Percentiles rank a stretch among this genome's conserved stretches.
phyloP scores from a whole-genome alignment of 306 rosid genomes.

The Medicago arabica region DNA sequence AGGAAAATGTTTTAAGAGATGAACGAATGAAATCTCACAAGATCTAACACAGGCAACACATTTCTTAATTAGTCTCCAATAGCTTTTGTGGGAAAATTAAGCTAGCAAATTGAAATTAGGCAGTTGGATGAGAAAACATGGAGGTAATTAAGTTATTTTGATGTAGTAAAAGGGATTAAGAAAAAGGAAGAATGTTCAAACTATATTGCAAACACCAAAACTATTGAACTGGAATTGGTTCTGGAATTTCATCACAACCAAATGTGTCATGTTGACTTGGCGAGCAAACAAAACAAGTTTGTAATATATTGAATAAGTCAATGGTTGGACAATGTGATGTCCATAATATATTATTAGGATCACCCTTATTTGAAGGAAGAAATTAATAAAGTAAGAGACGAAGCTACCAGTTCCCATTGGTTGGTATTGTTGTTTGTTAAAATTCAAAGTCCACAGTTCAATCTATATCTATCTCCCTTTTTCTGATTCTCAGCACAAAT shows the following conservation, averaged over 20 bases:
- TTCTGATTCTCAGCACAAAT: neutral
- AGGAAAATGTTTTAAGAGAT: too few relatives aligned
- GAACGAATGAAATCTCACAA: too few relatives aligned
- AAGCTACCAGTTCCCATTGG: neutral
- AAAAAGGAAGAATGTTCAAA: neutral
- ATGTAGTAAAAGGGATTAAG: neutral
- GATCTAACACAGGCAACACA: too few relatives aligned
- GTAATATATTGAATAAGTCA: too few relatives aligned
- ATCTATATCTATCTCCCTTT: neutral
- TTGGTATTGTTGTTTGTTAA: neutral
- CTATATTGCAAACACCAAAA: neutral
- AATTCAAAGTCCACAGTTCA: neutral
- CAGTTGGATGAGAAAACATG: neutral
- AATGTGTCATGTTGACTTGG: neutral
- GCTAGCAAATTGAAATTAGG: too few relatives aligned
- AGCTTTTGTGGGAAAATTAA: neutral
- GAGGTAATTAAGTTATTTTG: neutral
- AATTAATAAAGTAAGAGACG: neutral
- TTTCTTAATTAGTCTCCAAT: too few relatives aligned
- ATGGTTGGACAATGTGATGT: neutral
- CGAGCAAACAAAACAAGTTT: neutral
- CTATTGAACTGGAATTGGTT: neutral
- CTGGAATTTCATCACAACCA: neutral
- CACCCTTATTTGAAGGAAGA: neutral
- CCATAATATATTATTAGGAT: neutral